phyloP scores from a whole-genome alignment of 164 flowering plant genomes.

The Vitis vinifera region ASM3070453v1 NC_081818.1:20721501-20722000 shows the following conservation, averaged over 20 bases:
- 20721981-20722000: not conserved
- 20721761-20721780: not conserved
- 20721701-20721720: not conserved
- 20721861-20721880: too few species aligned
- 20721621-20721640: not conserved
- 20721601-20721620: not conserved
- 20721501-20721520: not conserved
- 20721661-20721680: not conserved
- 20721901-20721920: not conserved
- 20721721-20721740: slow-evolving; percentile 1
- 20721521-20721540: not conserved
- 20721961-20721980: too few species aligned
- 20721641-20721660: not conserved
- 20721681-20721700: not conserved
- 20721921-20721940: too few species aligned
- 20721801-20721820: not conserved
- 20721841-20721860: not conserved
- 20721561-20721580: not conserved
- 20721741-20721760: too few species aligned
- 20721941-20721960: too few species aligned
- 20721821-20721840: not conserved
- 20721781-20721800: not conserved
- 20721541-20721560: not conserved
- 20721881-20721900: not conserved
- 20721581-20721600: not conserved